phyloP scores from a whole-genome alignment of 495 filamentous ascomycete genomes.

The Chlorociboria aeruginascens region DNA sequence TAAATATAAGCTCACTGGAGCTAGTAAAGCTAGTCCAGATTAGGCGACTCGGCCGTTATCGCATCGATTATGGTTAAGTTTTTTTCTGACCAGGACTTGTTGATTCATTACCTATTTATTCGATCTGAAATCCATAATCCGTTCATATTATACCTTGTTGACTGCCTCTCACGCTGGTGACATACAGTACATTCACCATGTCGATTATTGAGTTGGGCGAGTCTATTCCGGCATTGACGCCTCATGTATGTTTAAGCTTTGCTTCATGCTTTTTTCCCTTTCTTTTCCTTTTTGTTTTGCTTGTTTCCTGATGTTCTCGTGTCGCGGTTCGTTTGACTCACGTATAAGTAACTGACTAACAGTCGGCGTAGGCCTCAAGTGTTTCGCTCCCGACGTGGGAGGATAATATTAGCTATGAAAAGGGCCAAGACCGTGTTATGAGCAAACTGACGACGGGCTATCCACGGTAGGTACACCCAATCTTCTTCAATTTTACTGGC shows the following conservation, averaged over 20 bases:
- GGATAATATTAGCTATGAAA: constrained; percentile 83
- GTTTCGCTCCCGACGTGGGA: constrained; percentile 93
- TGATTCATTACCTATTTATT: background rate
- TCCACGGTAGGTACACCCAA: constrained; percentile 46
- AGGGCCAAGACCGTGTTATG: constrained; percentile 78
- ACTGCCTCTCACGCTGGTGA: too few species aligned
- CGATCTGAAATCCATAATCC: background rate
- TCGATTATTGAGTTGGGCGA: constrained; percentile 31
- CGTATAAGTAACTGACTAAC: constrained; percentile 14
- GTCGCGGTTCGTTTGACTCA: too few species aligned
- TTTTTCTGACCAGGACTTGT: too few species aligned
- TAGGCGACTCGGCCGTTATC: too few species aligned
- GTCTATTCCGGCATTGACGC: constrained; percentile 48
- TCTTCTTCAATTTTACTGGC: background rate
- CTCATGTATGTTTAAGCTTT: constrained; percentile 36
- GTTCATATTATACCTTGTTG: too few species aligned
- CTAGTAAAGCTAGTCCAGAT: too few species aligned
- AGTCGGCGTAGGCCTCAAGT: constrained; percentile 64
- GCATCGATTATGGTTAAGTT: too few species aligned
- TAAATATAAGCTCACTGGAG: background rate
- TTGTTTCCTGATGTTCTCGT: too few species aligned
- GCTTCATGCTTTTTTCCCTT: background rate
- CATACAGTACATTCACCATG: constrained; percentile 9
- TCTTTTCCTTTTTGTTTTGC: too few species aligned
- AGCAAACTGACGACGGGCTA: constrained; percentile 83